Evolutionary conservation across 768 basidiomycete genomes (phyloP), one percentile per base, ranked within the genome.

Genomic region (Epithele typhae): DNA sequence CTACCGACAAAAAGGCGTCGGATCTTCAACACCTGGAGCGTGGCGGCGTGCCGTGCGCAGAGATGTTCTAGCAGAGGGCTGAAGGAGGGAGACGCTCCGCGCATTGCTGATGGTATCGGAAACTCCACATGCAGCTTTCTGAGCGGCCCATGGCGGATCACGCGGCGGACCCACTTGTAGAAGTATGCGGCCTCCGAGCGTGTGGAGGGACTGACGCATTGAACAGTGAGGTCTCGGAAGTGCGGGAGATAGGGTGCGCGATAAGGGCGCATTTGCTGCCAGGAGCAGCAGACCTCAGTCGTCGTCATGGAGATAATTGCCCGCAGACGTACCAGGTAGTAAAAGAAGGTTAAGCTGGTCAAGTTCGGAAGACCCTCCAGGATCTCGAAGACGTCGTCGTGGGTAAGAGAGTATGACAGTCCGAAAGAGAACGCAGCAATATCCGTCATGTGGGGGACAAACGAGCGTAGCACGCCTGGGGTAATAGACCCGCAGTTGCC

Each of bases 401-500:
- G 65, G 0, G 71, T 72, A 37, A 84, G 64, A 2, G 81, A 81
- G 54, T 81, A 84, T 0, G 81, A 82, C 1, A 82, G 52, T 0
- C 81, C 80, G 2, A 82, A 53, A 3, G 73, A 69, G 35, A 82
- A 62, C 11, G 68, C 76, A 51, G 15, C 52, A 58, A 38, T 58
- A 37, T 34, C 27, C 12, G 60, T 49, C 1, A 78, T 43, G 25
- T 67, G 63, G 0, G 75, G 74, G 2, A 45, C 10, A 41, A 80
- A 62, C 0, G 70, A 67, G 17, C 64, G 70, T 3, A 84, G 62
- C 2, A 81, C 76, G 0, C 80, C 79, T 9, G 80, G 81, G 0
- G 81, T 82, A 14, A 84, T 66, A 5, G 81, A 84, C 5, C 81
- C 80, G 55, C 81, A 84, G 44, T 81, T 77, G 25, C 68, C 69